Evolutionary conservation across 257 asterid genomes (phyloP).

Genomic region (Nicotiana attenuata): DNA sequence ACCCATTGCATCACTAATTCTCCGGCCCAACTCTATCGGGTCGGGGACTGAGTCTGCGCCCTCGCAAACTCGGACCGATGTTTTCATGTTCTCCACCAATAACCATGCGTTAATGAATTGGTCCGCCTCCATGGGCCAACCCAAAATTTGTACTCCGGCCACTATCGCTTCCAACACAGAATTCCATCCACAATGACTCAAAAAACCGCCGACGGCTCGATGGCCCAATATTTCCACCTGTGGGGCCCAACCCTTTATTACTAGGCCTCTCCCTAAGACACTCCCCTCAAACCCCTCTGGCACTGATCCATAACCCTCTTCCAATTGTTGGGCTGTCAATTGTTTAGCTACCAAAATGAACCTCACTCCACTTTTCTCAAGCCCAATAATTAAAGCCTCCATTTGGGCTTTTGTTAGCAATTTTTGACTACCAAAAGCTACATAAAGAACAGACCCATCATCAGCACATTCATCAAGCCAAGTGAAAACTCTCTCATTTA

Average conservation of each 20-base stretch:
- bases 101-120: slow-evolving; percentile 51
- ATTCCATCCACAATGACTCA: slow-evolving; percentile 88
- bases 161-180: slow-evolving; percentile 52
- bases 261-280: slow-evolving; percentile 38
- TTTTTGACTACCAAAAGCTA: slow-evolving; percentile 73
- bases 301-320: slow-evolving; percentile 41
- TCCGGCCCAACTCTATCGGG: slow-evolving; percentile 37
- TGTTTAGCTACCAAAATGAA: slow-evolving; percentile 51
- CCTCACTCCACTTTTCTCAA: slow-evolving; percentile 50
- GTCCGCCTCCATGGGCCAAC: slow-evolving; percentile 96
- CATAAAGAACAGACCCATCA: slow-evolving; percentile 55
- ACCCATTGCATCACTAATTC: slow-evolving; percentile 40
- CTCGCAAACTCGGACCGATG: slow-evolving; percentile 36
- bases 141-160: slow-evolving; percentile 57
- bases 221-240: slow-evolving; percentile 59
- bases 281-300: slow-evolving; percentile 48
- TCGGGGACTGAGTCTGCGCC: slow-evolving; percentile 52
- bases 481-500: slow-evolving; percentile 5
- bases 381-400: slow-evolving; percentile 58
- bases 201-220: slow-evolving; percentile 47
- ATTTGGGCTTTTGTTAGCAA: slow-evolving; percentile 44
- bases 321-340: slow-evolving; percentile 39
- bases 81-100: slow-evolving; percentile 43
- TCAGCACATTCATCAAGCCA: slow-evolving; percentile 49
- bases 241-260: slow-evolving; percentile 71